phyloP scores from a whole-genome alignment of 208 protist genomes.

The Trypanosoma caninum region DNA sequence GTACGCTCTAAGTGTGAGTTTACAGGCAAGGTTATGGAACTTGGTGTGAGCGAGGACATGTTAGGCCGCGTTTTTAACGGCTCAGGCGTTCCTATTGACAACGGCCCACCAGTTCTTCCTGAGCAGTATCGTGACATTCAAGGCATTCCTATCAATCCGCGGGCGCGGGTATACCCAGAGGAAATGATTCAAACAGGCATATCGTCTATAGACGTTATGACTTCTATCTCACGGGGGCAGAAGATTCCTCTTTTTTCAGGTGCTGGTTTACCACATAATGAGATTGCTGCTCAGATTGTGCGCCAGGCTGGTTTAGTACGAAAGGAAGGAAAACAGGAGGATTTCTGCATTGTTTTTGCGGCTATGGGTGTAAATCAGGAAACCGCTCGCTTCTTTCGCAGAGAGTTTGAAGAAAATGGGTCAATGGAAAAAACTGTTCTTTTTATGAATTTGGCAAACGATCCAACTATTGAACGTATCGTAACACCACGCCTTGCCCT shows the following conservation, averaged over 20 bases:
- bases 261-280: constrained; percentile 99
- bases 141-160: constrained; percentile 99
- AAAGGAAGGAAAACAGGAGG: constrained; percentile 87
- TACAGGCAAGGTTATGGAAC: constrained; percentile 98
- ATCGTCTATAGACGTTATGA: constrained; percentile 99
- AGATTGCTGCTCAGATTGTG: constrained; percentile 99
- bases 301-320: constrained; percentile 99
- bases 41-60: constrained; percentile 99
- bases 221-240: constrained; percentile 99
- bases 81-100: constrained; percentile 99
- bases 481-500: constrained; percentile 99
- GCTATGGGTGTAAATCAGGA: constrained; percentile 99
- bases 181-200: constrained; percentile 99
- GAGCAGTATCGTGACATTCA: constrained; percentile 99
- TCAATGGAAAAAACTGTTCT: constrained; percentile 98
- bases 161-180: constrained; percentile 98
- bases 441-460: constrained; percentile 99
- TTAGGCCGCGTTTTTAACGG: constrained; percentile 99
- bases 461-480: constrained; percentile 99
- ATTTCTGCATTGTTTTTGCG: constrained; percentile 99
- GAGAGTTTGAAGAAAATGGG: constrained; percentile 99
- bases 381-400: constrained; percentile 99
- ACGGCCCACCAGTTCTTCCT: constrained; percentile 96
- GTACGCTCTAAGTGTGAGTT: constrained; percentile 97
- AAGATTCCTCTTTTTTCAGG: constrained; percentile 99